These are phyloP conservation scores for Colletotrichum sp. DNA, from an alignment of 2,329 filamentous ascomycete genomes.

Conservation along the genomic window DNA sequence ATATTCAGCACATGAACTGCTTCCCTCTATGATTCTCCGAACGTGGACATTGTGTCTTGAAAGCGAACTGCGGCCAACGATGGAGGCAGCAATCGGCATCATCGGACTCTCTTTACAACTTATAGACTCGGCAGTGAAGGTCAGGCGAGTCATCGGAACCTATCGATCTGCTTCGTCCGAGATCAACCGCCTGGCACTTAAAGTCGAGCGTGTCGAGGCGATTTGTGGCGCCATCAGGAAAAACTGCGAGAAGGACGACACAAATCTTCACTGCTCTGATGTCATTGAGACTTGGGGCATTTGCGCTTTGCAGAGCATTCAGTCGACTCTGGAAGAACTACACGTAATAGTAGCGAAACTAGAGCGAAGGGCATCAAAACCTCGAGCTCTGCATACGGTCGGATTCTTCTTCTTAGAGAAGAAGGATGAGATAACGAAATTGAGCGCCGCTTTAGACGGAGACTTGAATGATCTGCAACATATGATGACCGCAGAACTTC, in stretches of 20 bases:
- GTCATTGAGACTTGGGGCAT: neutral
- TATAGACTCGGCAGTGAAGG: slow-evolving; percentile 31
- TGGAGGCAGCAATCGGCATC: slow-evolving; percentile 10
- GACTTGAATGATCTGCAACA: too few relatives aligned
- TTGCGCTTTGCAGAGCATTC: neutral
- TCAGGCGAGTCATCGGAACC: slow-evolving; percentile 60
- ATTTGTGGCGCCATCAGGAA: neutral
- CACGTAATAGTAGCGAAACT: too few relatives aligned
- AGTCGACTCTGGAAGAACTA: too few relatives aligned
- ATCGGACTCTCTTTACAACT: slow-evolving; percentile 2
- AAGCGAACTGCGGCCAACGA: neutral
- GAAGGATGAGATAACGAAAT: too few relatives aligned
- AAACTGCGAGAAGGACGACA: neutral
- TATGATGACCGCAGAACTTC: too few relatives aligned
- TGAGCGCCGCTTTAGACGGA: too few relatives aligned
- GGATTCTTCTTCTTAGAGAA: too few relatives aligned
- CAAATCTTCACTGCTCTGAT: too few relatives aligned
- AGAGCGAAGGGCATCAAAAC: too few relatives aligned
- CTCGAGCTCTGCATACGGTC: too few relatives aligned
- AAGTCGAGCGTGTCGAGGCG: neutral
- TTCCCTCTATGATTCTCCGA: neutral
- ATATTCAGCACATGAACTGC: neutral
- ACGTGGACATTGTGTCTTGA: neutral
- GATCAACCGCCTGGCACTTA: neutral
- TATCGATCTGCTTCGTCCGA: neutral